Evolutionary conservation across 495 filamentous ascomycete species (phyloP), one percentile per base, ranked within the genome.

Genomic region (Lindgomyces ingoldianus): DNA sequence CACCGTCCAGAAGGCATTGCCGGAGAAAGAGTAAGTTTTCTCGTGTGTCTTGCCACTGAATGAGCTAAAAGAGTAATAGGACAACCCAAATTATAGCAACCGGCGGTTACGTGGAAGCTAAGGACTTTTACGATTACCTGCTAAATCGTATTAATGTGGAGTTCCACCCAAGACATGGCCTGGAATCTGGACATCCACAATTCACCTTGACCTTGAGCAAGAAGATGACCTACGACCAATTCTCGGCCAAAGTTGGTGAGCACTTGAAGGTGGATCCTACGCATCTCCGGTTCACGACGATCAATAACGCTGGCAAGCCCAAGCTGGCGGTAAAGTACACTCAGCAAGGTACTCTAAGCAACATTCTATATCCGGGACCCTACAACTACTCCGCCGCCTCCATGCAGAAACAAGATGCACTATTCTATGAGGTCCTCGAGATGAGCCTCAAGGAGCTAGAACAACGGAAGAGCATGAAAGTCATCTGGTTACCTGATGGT

Each of bases 381-480:
- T 77, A 78, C 63, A 79, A 78, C 24, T 88, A 87, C 73, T 75
- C 77, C 56, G 64, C 48, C 2, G 89, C 82, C 61, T 83, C 80
- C 69, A 86, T 85, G 71, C 89, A 91, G 68, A 81, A 86, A 33
- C 70, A 81, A 26, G 91, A 97, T 74, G 83, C 86, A 9, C 77
- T 99, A 27, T 96, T 85, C 74, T 98, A 91, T 65, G 94, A 99
- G 74, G 82, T 96, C 16, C 78, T 99, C 27, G 94, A 99, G 48
- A 91, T 96, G 78, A 96, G 90, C 62, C 77, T 99, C 49, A 91
- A 89, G 51, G 95, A 99, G 72, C 81, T 91, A 36, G 95, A 99
- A 68, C 93, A 88, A 27, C 93, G 94, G 77, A 96, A 93, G 75
- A 81, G 74, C 57, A 75, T 96, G 64, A 91, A 89, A 72, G 76